A percentile compares a stretch with the other conserved stretches of the same genome.
phyloP scores from a whole-genome alignment of 2,329 filamentous ascomycete species.

The Teratosphaeriaceae sp. region DNA sequence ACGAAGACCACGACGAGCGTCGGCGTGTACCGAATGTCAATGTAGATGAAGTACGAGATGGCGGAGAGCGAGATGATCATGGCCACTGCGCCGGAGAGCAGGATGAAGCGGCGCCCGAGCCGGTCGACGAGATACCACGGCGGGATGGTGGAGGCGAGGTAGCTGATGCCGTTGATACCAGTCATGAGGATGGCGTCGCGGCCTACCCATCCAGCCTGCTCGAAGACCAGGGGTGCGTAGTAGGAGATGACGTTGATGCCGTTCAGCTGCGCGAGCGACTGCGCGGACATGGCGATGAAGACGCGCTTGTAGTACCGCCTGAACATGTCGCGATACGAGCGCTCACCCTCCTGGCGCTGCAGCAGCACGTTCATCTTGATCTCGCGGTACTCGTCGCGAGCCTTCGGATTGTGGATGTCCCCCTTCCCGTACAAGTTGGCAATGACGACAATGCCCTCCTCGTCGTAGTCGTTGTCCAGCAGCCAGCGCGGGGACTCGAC shows the following conservation, averaged over 20 bases:
- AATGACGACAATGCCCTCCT: slow-evolving; percentile 97
- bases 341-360: slow-evolving; percentile 89
- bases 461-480: slow-evolving; percentile 93
- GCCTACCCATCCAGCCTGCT: slow-evolving; percentile 91
- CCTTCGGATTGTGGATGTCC: slow-evolving; percentile 88
- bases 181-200: slow-evolving; percentile 94
- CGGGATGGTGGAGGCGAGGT: slow-evolving; percentile 84
- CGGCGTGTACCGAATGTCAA: slow-evolving; percentile 72
- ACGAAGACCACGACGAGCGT: slow-evolving; percentile 87
- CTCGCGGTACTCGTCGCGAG: slow-evolving; percentile 91
- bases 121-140: slow-evolving; percentile 96
- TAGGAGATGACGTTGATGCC: slow-evolving; percentile 99
- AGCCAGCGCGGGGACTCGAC: slow-evolving; percentile 98
- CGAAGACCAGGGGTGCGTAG: slow-evolving; percentile 94
- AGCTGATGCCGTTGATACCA: slow-evolving; percentile 88
- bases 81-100: slow-evolving; percentile 79
- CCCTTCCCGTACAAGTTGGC: slow-evolving; percentile 94
- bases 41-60: slow-evolving; percentile 93
- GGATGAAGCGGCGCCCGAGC: slow-evolving; percentile 81
- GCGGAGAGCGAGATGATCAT: slow-evolving; percentile 84
- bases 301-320: slow-evolving; percentile 83
- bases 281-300: slow-evolving; percentile 97
- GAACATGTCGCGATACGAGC: slow-evolving; percentile 92
- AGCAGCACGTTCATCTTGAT: slow-evolving; percentile 98
- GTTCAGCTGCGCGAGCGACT: slow-evolving; percentile 91